A percentile compares a stretch with the other conserved stretches of the same genome.
These are phyloP conservation scores for Tetrahymena thermophila DNA, from an alignment of 73 alveolate genomes.

Conservation along the genomic window DNA sequence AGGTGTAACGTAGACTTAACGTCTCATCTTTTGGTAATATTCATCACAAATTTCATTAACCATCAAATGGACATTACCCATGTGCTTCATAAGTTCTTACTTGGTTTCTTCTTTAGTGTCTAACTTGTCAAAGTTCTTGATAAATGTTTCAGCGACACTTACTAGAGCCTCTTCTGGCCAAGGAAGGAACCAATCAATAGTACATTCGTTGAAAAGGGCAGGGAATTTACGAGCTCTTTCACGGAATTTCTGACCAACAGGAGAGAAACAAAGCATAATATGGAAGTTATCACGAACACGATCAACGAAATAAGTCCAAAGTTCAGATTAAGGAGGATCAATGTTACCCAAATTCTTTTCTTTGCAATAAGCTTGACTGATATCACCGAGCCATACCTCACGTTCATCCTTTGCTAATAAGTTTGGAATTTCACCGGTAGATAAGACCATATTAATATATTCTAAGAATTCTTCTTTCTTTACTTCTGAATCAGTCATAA, in stretches of 20 bases:
- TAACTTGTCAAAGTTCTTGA: slow-evolving; percentile 66
- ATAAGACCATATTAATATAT: slow-evolving; percentile 89
- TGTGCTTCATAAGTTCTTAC: slow-evolving; percentile 86
- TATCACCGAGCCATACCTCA: slow-evolving; percentile 83
- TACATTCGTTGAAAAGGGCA: slow-evolving; percentile 95
- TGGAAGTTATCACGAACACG: slow-evolving; percentile 98
- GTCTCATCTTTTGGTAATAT: slow-evolving; percentile 98
- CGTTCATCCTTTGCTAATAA: slow-evolving; percentile 98
- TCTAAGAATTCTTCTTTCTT: slow-evolving; percentile 98
- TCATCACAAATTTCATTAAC: slow-evolving; percentile 92
- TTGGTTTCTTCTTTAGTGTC: slow-evolving; percentile 89
- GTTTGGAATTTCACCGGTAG: slow-evolving; percentile 99
- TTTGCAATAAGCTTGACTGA: slow-evolving; percentile 71
- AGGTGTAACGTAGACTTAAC: slow-evolving; percentile 99
- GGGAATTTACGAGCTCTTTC: slow-evolving; percentile 99
- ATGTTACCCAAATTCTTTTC: slow-evolving; percentile 81
- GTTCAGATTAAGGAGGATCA: slow-evolving; percentile 77
- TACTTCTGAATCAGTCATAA: slow-evolving; percentile 99
- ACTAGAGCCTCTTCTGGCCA: slow-evolving; percentile 99
- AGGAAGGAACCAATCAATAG: slow-evolving; percentile 99
- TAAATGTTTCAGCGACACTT: slow-evolving; percentile 85
- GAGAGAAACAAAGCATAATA: slow-evolving; percentile 97
- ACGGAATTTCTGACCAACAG: slow-evolving; percentile 98
- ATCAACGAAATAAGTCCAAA: slow-evolving; percentile 90
- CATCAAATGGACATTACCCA: slow-evolving; percentile 97